phyloP scores from a whole-genome alignment of 164 flowering plant genomes.

The Akebia trifoliata region DNA sequence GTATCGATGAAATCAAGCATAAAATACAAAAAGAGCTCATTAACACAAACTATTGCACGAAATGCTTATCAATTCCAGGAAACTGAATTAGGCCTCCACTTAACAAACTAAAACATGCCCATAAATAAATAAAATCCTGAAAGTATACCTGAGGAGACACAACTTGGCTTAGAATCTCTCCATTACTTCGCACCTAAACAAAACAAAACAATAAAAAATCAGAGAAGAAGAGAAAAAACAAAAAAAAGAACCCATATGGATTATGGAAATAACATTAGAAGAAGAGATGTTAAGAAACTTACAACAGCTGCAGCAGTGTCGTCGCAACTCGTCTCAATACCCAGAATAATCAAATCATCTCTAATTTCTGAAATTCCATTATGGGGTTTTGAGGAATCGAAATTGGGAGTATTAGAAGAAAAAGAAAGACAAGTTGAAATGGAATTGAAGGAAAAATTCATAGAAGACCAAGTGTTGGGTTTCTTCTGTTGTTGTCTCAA shows the following conservation, averaged over 20 bases:
- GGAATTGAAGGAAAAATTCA: slow-evolving; percentile 7
- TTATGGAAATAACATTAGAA: background rate
- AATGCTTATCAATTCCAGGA: background rate
- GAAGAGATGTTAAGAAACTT: slow-evolving; percentile 15
- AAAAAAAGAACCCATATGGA: background rate
- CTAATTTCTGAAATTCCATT: slow-evolving; percentile 2
- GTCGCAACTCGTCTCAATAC: slow-evolving; percentile 96
- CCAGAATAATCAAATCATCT: slow-evolving; percentile 62
- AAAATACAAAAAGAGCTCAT: background rate
- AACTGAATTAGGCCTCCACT: background rate
- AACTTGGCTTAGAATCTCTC: slow-evolving; percentile 91
- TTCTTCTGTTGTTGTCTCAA: slow-evolving; percentile 4
- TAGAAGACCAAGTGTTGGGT: background rate
- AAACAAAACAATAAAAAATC: background rate
- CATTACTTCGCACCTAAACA: slow-evolving; percentile 66
- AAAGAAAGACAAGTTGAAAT: slow-evolving; percentile 8
- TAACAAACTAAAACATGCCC: background rate
- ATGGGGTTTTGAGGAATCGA: slow-evolving; percentile 8
- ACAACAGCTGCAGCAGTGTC: slow-evolving; percentile 96
- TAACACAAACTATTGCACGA: background rate
- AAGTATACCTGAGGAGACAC: slow-evolving; percentile 80
- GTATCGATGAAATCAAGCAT: background rate
- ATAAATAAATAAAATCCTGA: background rate
- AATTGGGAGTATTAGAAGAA: slow-evolving; percentile 8
- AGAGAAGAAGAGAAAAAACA: background rate